Percentiles rank a stretch among this genome's conserved stretches.
Conservation (phyloP, 2,329 filamentous ascomycete species). For the Shiraia sp. region DNA sequence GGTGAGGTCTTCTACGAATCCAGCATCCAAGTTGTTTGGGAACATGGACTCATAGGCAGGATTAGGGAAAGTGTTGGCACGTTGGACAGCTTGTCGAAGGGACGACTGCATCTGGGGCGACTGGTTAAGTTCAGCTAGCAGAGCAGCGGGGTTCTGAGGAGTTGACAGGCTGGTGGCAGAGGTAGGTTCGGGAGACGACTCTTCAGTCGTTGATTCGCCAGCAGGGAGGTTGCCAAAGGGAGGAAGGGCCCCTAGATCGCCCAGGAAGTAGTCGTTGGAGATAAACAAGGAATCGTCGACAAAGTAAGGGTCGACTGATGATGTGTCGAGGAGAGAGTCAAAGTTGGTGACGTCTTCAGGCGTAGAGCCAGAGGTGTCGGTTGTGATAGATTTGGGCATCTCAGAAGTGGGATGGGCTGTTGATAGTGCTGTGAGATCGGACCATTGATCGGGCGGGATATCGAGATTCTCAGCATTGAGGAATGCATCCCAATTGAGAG, state of each 20-base stretch:
- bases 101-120: constrained; percentile 31
- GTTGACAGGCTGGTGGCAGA: constrained; percentile 20
- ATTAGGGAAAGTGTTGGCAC: constrained; percentile 40
- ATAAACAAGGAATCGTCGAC: constrained; percentile 44
- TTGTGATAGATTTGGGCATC: constrained; percentile 42
- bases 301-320: constrained; percentile 40
- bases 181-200: constrained; percentile 45
- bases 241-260: constrained; percentile 45
- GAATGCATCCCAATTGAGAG: constrained; percentile 46
- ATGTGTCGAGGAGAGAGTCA: constrained; percentile 32
- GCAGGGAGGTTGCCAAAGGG: constrained; percentile 38
- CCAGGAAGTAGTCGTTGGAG: constrained; percentile 46
- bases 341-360: constrained; percentile 39
- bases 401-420: constrained; percentile 31
- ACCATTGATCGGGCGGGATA: constrained; percentile 45
- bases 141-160: constrained; percentile 30
- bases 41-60: constrained; percentile 43
- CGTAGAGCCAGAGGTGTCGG: constrained; percentile 36
- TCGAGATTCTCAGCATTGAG: constrained; percentile 43
- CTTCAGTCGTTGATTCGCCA: constrained; percentile 39
- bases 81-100: constrained; percentile 27
- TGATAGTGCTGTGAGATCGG: constrained; percentile 37
- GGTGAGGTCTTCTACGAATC: constrained; percentile 44
- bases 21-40: constrained; percentile 38
- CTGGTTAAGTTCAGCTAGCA: constrained; percentile 22